These are phyloP conservation scores for Hymenoscyphus fraxineus DNA, from an alignment of 2,329 filamentous ascomycete species.

Conservation along the genomic window DNA sequence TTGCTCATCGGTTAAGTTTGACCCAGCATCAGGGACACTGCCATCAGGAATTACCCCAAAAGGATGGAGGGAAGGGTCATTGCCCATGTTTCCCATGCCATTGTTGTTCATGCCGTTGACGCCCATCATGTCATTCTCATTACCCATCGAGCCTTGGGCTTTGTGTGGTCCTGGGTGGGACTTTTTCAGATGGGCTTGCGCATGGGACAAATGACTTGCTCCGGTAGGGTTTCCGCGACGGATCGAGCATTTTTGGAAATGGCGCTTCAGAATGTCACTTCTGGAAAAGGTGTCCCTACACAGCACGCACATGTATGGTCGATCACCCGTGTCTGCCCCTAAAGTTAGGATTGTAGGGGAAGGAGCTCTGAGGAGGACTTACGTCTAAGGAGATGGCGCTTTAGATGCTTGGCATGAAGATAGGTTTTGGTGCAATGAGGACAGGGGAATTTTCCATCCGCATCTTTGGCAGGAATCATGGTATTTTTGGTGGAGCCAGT, in stretches of 20 bases:
- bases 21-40: conserved; percentile 31
- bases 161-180: conserved; percentile 56
- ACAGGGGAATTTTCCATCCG: conserved; percentile 96
- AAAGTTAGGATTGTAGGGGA: conserved; percentile 23
- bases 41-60: conserved; percentile 51
- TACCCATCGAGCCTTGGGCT: conserved; percentile 48
- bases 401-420: conserved; percentile 93
- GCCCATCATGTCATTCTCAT: conserved; percentile 59
- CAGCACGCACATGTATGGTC: conserved; percentile 95
- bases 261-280: conserved; percentile 96
- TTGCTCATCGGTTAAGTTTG: conserved; percentile 54
- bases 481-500: conserved; percentile 70
- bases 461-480: conserved; percentile 88
- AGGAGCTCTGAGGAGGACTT: conserved; percentile 47
- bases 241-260: conserved; percentile 98
- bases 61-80: conserved; percentile 54
- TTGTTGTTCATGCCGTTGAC: conserved; percentile 37
- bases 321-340: conserved; percentile 82
- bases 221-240: conserved; percentile 93
- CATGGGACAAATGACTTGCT: conserved; percentile 89
- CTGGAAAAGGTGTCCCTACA: conserved; percentile 98
- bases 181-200: conserved; percentile 84
- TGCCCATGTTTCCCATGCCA: conserved; percentile 57
- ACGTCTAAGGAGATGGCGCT: conserved; percentile 94
- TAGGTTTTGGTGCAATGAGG: conserved; percentile 98